Conservation (phyloP, 2,329 filamentous ascomycete genomes). For the Microcera coccophila region DNA sequence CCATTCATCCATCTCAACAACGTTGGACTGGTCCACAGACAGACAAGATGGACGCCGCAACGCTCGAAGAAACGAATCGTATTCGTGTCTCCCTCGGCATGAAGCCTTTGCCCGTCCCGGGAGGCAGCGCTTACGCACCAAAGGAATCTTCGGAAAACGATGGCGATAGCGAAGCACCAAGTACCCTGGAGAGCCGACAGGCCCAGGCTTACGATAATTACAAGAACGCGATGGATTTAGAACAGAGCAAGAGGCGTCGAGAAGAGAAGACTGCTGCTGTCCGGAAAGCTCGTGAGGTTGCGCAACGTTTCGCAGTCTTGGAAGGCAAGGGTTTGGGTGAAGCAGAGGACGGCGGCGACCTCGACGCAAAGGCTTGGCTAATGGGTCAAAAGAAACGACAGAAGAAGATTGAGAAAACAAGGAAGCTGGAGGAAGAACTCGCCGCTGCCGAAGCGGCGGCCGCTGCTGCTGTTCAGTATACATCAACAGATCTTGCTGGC, state of each 20-base stretch:
- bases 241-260: constrained; percentile 71
- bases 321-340: constrained; percentile 85
- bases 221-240: constrained; percentile 61
- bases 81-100: constrained; percentile 85
- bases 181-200: constrained; percentile 78
- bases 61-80: constrained; percentile 91
- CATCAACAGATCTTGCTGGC: constrained; percentile 79
- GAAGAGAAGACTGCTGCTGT: constrained; percentile 79
- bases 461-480: constrained; percentile 66
- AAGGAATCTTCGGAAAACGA: constrained; percentile 50
- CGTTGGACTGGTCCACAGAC: constrained; percentile 1
- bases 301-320: constrained; percentile 69
- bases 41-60: constrained; percentile 58
- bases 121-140: constrained; percentile 44
- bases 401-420: constrained; percentile 79
- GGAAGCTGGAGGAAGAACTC: constrained; percentile 69
- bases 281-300: constrained; percentile 81
- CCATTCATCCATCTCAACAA: neutral
- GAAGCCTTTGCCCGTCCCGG: constrained; percentile 82
- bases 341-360: constrained; percentile 56
- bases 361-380: constrained; percentile 84
- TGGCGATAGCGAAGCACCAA: constrained; percentile 60
- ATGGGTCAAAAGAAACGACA: constrained; percentile 88
- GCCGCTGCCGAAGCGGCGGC: constrained; percentile 68
- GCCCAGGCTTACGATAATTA: constrained; percentile 73